These are phyloP conservation scores for Polygonum maritimum DNA, from an alignment of 148 eudicot species.

Conservation along the genomic window DNA sequence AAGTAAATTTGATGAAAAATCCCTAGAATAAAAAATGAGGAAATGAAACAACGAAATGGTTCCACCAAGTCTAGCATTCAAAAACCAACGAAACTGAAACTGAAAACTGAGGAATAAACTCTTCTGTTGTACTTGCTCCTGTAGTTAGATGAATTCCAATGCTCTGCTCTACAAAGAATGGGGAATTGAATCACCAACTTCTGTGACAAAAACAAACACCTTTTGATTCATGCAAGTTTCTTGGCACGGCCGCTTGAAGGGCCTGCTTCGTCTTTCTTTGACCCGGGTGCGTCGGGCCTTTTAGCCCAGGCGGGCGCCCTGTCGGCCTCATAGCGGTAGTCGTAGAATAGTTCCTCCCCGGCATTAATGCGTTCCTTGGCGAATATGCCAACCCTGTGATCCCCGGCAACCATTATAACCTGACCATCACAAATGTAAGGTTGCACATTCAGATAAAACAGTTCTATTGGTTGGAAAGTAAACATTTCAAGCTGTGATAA, in stretches of 20 bases:
- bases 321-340: conserved; percentile 84
- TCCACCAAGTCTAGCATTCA: not conserved
- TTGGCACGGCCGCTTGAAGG: conserved; percentile 86
- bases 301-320: conserved; percentile 97
- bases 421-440: conserved; percentile 12
- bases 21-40: not conserved
- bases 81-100: not conserved
- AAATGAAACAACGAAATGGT: not conserved
- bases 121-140: not conserved
- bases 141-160: not conserved
- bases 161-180: conserved; percentile 8
- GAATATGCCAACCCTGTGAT: conserved; percentile 97
- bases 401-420: conserved; percentile 97
- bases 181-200: not conserved
- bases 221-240: conserved; percentile 53
- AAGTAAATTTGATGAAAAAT: too few species aligned
- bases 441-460: not conserved
- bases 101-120: not conserved
- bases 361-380: conserved; percentile 81
- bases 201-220: not conserved
- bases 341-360: conserved; percentile 92
- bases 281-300: conserved; percentile 74
- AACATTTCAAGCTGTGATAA: not conserved
- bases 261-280: conserved; percentile 66
- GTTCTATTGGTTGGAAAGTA: not conserved